Conservation (phyloP, 2,329 filamentous ascomycete species). For the Periconia sp. region DNA sequence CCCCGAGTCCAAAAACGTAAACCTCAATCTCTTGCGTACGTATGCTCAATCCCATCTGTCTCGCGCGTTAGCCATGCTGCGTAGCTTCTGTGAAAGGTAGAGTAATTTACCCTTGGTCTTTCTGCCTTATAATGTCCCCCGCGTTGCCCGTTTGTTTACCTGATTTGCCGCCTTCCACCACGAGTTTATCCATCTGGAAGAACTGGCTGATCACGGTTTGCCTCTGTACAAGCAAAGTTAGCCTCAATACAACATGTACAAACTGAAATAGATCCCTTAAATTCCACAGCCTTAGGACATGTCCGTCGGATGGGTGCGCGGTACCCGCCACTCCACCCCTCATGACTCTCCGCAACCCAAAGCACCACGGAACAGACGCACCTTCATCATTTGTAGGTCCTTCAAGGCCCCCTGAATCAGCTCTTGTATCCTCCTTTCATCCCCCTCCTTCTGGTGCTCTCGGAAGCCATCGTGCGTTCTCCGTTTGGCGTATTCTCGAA, state of each 20-base stretch:
- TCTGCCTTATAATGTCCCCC: constrained; percentile 71
- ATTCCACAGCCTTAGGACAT: no score
- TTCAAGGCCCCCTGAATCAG: constrained; percentile 84
- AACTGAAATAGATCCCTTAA: no score
- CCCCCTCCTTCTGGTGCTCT: constrained; percentile 72
- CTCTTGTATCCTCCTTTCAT: constrained; percentile 79
- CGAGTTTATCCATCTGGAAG: constrained; percentile 86
- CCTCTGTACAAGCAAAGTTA: constrained; percentile 63
- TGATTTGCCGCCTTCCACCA: constrained; percentile 84
- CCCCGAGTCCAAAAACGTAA: neutral
- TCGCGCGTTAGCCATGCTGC: neutral
- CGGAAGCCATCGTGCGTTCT: constrained; percentile 89
- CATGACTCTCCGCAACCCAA: neutral
- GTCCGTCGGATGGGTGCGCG: neutral
- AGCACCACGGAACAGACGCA: constrained; percentile 46
- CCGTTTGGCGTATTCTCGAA: constrained; percentile 92
- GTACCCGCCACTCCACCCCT: neutral
- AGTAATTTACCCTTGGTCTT: constrained; percentile 70
- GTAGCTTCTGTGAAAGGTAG: neutral
- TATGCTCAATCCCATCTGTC: constrained; percentile 9
- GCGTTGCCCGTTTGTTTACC: constrained; percentile 71
- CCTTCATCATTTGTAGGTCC: constrained; percentile 89
- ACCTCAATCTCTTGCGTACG: neutral
- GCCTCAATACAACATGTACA: constrained; percentile 11
- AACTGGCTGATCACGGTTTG: constrained; percentile 96